These are phyloP conservation scores for Fraxinus pennsylvanica DNA, from an alignment of 257 asterid species.

Conservation along the genomic window DNA sequence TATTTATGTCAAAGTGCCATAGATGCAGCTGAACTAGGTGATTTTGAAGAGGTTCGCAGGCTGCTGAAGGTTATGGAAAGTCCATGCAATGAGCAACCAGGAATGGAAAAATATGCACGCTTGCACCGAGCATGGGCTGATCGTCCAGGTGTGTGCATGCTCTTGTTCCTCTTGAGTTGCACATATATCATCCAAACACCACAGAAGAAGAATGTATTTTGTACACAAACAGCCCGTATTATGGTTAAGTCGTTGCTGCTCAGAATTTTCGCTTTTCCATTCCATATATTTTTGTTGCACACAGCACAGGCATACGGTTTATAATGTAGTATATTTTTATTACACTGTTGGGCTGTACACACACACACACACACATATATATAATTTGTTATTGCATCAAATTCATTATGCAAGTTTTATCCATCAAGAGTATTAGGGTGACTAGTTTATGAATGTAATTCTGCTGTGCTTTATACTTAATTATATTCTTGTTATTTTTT, in stretches of 20 bases:
- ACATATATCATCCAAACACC: conserved; percentile 5
- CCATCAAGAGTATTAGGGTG: not conserved
- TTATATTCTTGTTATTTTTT: not conserved
- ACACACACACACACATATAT: not conserved
- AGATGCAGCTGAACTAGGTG: conserved; percentile 89
- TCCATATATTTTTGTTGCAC: not conserved
- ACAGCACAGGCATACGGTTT: not conserved
- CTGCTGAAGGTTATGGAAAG: conserved; percentile 69
- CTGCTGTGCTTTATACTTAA: not conserved
- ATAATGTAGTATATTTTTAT: not conserved
- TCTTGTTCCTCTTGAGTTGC: conserved; percentile 79
- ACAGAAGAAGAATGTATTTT: conserved; percentile 21
- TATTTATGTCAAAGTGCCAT: conserved; percentile 94
- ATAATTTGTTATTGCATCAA: not conserved
- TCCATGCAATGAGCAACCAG: conserved; percentile 87
- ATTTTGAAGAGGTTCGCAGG: conserved; percentile 74
- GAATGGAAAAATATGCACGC: conserved; percentile 94
- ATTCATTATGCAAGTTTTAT: not conserved
- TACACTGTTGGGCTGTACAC: not conserved
- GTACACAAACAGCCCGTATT: conserved; percentile 44
- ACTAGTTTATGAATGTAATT: not conserved
- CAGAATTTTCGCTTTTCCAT: not conserved
- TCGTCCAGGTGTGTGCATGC: conserved; percentile 98
- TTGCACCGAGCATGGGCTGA: conserved; percentile 99
- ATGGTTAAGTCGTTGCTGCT: conserved; percentile 22